A percentile compares a stretch with the other conserved stretches of the same genome.
Conservation (phyloP, 345 rosid genomes). For the Odontarrhena argentea region DNA sequence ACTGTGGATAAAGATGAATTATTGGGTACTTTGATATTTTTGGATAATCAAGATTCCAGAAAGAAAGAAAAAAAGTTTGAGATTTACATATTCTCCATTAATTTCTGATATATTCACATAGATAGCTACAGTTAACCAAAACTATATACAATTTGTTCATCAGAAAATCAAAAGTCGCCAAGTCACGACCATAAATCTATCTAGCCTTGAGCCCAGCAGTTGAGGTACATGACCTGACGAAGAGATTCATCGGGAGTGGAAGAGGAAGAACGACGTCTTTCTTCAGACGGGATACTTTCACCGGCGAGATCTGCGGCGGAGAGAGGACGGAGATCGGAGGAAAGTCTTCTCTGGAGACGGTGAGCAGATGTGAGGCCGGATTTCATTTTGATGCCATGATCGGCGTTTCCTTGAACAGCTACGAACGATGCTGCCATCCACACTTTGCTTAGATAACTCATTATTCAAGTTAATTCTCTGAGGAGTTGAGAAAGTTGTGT, state of each 20-base stretch:
- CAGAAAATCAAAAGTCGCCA: not conserved
- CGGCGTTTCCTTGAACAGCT: conserved; percentile 65
- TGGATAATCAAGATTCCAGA: conserved; percentile 22
- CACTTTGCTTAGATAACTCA: conserved; percentile 50
- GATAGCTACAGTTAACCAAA: conserved; percentile 7
- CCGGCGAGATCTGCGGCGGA: conserved; percentile 48
- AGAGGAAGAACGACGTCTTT: conserved; percentile 37
- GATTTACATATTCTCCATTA: not conserved
- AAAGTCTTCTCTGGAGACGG: conserved; percentile 49
- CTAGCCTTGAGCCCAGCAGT: conserved; percentile 84
- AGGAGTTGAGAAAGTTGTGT: not conserved
- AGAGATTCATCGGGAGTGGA: conserved; percentile 65
- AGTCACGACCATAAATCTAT: not conserved
- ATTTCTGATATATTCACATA: conserved; percentile 29
- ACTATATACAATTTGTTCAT: conserved; percentile 27
- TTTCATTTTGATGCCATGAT: conserved; percentile 58
- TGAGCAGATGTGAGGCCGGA: conserved; percentile 51
- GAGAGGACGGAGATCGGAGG: conserved; percentile 61
- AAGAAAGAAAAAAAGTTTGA: not conserved
- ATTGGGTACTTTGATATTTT: not conserved
- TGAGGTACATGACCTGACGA: conserved; percentile 81
- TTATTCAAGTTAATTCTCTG: not conserved
- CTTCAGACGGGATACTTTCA: conserved; percentile 7
- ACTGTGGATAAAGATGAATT: conserved; percentile 31
- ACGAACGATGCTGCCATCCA: conserved; percentile 83